Evolutionary conservation across 805 yeast species (phyloP).

Genomic region (Torulaspora delbrueckii): DNA sequence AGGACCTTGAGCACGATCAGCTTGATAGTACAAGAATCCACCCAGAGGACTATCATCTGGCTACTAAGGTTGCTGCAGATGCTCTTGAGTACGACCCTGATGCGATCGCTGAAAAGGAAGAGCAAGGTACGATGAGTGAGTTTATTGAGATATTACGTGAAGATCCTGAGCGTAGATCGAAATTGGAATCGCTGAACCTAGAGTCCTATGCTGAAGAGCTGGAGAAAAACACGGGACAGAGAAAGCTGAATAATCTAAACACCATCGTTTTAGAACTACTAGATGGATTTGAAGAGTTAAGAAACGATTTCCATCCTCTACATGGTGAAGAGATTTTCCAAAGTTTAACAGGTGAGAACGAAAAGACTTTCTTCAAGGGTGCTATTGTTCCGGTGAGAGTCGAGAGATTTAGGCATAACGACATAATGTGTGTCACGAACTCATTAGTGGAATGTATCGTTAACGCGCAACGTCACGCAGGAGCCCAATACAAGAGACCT

Average conservation of each 20-base stretch:
- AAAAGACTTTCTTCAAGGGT: slow-evolving; percentile 61
- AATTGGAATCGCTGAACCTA: slow-evolving; percentile 79
- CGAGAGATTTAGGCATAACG: slow-evolving; percentile 40
- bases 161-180: slow-evolving; percentile 67
- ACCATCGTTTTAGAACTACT: slow-evolving; percentile 60
- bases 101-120: slow-evolving; percentile 60
- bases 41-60: slow-evolving; percentile 95
- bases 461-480: slow-evolving; percentile 43
- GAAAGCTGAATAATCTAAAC: slow-evolving; percentile 33
- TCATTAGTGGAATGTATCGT: slow-evolving; percentile 61
- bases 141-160: slow-evolving; percentile 49
- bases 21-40: slow-evolving; percentile 95
- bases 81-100: slow-evolving; percentile 95
- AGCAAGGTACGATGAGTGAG: slow-evolving; percentile 38
- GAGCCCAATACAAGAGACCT: slow-evolving; percentile 44
- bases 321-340: slow-evolving; percentile 73
- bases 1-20: slow-evolving; percentile 63
- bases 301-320: slow-evolving; percentile 64
- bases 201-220: slow-evolving; percentile 91
- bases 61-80: slow-evolving; percentile 96
- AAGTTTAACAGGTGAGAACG: slow-evolving; percentile 82
- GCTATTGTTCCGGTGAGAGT: slow-evolving; percentile 74
- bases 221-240: slow-evolving; percentile 44
- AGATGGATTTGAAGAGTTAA: slow-evolving; percentile 79
- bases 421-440: slow-evolving; percentile 44